Conservation (phyloP, 2,329 filamentous ascomycete species). For the Chrysoporthe cubensis region DNA sequence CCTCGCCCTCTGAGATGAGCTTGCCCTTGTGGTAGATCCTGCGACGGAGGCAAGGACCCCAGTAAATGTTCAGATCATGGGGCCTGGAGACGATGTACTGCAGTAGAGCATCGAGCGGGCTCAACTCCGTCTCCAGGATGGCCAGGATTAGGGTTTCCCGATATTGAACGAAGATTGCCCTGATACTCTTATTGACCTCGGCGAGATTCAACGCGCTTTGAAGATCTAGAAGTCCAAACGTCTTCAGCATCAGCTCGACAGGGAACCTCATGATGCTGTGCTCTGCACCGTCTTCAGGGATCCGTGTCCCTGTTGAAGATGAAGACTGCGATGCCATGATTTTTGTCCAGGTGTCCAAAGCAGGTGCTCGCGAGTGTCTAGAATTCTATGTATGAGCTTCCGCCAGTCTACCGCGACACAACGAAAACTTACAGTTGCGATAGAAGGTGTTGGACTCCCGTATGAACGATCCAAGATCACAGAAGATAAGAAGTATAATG, state of each 20-base stretch:
- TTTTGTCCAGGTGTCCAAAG: neutral
- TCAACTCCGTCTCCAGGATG: conserved; percentile 47
- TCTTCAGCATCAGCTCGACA: conserved; percentile 52
- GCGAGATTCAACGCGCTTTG: conserved; percentile 45
- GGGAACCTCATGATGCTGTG: conserved; percentile 41
- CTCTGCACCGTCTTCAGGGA: neutral
- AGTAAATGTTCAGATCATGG: conserved; percentile 39
- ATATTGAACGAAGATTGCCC: conserved; percentile 46
- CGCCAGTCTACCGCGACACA: neutral
- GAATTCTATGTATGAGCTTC: neutral
- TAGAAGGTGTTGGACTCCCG: neutral
- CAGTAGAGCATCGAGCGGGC: conserved; percentile 51
- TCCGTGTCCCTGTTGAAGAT: neutral
- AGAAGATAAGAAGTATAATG: neutral
- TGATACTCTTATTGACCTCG: conserved; percentile 43
- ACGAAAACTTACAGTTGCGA: neutral
- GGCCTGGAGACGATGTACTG: conserved; percentile 49
- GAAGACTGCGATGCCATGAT: neutral
- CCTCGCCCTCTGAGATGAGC: conserved; percentile 36
- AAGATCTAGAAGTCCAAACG: conserved; percentile 51
- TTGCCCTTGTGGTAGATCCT: conserved; percentile 45
- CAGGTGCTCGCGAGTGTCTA: neutral
- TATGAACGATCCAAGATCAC: neutral
- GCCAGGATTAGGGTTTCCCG: conserved; percentile 48
- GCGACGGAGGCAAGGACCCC: conserved; percentile 44